Base-by-base conservation (phyloP, 2,329 filamentous ascomycete species). In the Trichoderma arundinaceum region DNA sequence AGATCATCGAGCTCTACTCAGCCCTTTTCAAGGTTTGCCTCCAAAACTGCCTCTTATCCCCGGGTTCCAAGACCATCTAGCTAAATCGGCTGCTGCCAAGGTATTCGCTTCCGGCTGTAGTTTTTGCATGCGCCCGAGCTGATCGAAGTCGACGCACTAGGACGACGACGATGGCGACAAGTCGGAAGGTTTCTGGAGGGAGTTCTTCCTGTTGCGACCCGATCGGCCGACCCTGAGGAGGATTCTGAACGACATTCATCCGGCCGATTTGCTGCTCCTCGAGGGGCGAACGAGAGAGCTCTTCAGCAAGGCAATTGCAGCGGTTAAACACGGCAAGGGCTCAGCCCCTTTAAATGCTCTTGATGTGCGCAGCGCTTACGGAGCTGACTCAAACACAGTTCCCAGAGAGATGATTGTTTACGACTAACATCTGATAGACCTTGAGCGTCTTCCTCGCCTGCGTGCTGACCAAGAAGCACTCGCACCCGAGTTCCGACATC, bases 401-500 rank as follows among this genome's bases (percentile, higher is more conserved):
- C 63, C 69, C 79, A 73, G 82, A 28, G 81, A 80, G 75, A 81
- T 17, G 12, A 13, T 22, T 12, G 5, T 19, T 22, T 33, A 41
- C 59, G 54, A 70, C 74, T 58, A 71, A 66, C 10, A 78, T 73
- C 43, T 15, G 8, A 3, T 77, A 98, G 92, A 98, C 94, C 67
- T 85, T 98, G 74, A 93, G 90, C 77, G 89, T 91, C 54, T 97
- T 98, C 78, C 85, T 99, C 75, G 89, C 90, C 57, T 88, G 88
- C 63, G 85, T 96, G 17, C 83, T 98, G 68, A 86, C 87, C 66
- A 99, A 98, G 79, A 92, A 90, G 76, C 99, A 96, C 77, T 93
- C 92, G 28, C 97, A 97, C 73, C 92, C 94, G 6, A 97, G 93
- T 77, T 95, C 95, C 57, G 95, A 98, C 78, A 91, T 97, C 71